Percentiles rank a stretch among this genome's conserved stretches.
These are phyloP conservation scores for Chaetomium cochliodes DNA, from an alignment of 495 filamentous ascomycete genomes.

Conservation along the genomic window DNA sequence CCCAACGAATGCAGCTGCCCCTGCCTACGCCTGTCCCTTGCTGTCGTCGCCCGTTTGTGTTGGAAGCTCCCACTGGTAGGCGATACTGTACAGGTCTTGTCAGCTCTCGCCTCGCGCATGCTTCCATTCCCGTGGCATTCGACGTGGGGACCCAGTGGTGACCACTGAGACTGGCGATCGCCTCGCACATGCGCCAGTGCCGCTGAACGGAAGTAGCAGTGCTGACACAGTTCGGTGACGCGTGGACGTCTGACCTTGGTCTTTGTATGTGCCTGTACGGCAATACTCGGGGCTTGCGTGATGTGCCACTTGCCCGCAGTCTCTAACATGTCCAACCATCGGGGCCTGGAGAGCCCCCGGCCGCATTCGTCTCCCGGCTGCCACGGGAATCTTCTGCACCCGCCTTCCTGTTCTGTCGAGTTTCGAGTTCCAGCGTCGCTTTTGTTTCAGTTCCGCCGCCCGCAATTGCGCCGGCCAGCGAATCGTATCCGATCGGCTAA, in stretches of 20 bases:
- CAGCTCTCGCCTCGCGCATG: not conserved
- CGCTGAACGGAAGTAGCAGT: not conserved
- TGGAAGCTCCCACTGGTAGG: not conserved
- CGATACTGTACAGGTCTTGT: not conserved
- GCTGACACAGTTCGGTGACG: constrained; percentile 5
- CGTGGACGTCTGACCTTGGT: not conserved
- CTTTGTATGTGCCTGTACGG: not conserved
- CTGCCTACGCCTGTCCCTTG: not conserved
- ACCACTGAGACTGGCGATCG: not conserved
- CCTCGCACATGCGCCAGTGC: constrained; percentile 5
- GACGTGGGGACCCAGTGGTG: not conserved
- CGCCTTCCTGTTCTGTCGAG: constrained; percentile 17
- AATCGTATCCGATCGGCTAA: constrained; percentile 20
- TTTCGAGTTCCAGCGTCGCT: constrained; percentile 17
- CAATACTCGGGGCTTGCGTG: not conserved
- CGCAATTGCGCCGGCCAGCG: constrained; percentile 16
- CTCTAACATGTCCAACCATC: not conserved
- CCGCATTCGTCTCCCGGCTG: constrained; percentile 8
- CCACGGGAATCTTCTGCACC: not conserved
- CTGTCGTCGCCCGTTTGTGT: not conserved
- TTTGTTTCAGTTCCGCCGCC: constrained; percentile 26
- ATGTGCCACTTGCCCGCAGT: constrained; percentile 11
- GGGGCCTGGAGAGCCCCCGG: not conserved
- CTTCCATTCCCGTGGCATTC: not conserved
- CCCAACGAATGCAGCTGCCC: constrained; percentile 1